Evolutionary conservation across 1,284 basidiomycete species (phyloP).

Genomic region (Ustilago cynodontis): DNA sequence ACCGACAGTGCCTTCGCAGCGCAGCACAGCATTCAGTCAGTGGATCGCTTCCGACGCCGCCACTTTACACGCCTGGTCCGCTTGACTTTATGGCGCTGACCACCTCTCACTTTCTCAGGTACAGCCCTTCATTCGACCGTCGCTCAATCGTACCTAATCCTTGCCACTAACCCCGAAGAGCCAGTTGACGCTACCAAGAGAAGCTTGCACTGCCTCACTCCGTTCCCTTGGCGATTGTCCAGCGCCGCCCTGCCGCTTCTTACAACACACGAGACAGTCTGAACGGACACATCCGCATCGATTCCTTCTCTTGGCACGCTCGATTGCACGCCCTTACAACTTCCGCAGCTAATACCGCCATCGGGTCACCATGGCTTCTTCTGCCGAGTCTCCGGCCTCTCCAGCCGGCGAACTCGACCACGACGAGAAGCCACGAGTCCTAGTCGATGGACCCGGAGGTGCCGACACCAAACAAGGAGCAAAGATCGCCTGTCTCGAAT

Average conservation of each 20-base stretch:
- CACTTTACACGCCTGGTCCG: not conserved
- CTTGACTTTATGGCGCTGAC: not conserved
- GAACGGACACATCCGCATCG: not conserved
- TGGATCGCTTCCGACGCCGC: not conserved
- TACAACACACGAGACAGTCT: not conserved
- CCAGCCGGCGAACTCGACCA: constrained; percentile 26
- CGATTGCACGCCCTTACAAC: not conserved
- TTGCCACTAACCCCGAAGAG: not conserved
- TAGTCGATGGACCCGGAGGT: constrained; percentile 60
- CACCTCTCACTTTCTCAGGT: not conserved
- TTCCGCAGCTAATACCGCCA: not conserved
- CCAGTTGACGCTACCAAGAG: too few relatives aligned
- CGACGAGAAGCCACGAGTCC: constrained; percentile 54
- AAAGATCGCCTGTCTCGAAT: constrained; percentile 60
- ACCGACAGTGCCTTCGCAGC: not conserved
- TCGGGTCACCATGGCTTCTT: constrained; percentile 23
- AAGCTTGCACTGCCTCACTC: too few relatives aligned
- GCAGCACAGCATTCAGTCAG: not conserved
- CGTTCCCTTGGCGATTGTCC: too few relatives aligned
- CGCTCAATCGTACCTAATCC: not conserved
- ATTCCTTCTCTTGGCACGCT: not conserved
- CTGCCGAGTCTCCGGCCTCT: constrained; percentile 32
- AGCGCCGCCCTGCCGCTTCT: too few relatives aligned
- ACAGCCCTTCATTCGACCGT: not conserved
- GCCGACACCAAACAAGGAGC: constrained; percentile 62